These are phyloP conservation scores for Candida sp. DNA, from an alignment of 1,139 yeast genomes.

Conservation along the genomic window DNA sequence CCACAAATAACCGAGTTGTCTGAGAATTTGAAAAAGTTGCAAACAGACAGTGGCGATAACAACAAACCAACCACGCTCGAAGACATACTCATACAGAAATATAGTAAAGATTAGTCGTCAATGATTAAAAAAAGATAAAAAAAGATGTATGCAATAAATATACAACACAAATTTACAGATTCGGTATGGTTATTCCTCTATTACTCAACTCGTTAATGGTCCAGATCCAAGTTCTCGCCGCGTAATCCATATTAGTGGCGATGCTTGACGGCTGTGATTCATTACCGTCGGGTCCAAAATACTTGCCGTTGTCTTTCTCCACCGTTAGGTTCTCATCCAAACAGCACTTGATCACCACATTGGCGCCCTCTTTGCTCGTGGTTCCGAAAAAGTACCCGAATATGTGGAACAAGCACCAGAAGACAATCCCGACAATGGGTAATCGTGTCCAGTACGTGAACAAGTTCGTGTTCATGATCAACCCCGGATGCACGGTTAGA, in stretches of 20 bases:
- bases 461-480: constrained; percentile 78
- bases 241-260: constrained; percentile 63
- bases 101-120: constrained; percentile 3
- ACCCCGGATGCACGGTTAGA: constrained; percentile 83
- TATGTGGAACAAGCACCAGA: constrained; percentile 71
- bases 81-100: constrained; percentile 6
- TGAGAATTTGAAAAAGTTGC: constrained; percentile 8
- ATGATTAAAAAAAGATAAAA: background rate
- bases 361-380: constrained; percentile 71
- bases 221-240: constrained; percentile 87
- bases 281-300: constrained; percentile 63
- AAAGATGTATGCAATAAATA: background rate
- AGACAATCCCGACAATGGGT: constrained; percentile 75
- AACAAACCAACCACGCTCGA: constrained; percentile 10
- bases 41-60: constrained; percentile 1
- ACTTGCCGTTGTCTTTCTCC: constrained; percentile 70
- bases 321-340: constrained; percentile 54
- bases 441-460: constrained; percentile 77
- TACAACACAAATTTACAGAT: background rate
- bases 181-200: constrained; percentile 37
- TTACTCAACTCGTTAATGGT: constrained; percentile 64
- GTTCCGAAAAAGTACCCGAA: constrained; percentile 76
- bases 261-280: constrained; percentile 58
- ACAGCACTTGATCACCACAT: constrained; percentile 68
- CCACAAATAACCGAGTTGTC: constrained; percentile 11